phyloP scores from a whole-genome alignment of 768 basidiomycete genomes.

The Psilocybe subaeruginosa region DNA sequence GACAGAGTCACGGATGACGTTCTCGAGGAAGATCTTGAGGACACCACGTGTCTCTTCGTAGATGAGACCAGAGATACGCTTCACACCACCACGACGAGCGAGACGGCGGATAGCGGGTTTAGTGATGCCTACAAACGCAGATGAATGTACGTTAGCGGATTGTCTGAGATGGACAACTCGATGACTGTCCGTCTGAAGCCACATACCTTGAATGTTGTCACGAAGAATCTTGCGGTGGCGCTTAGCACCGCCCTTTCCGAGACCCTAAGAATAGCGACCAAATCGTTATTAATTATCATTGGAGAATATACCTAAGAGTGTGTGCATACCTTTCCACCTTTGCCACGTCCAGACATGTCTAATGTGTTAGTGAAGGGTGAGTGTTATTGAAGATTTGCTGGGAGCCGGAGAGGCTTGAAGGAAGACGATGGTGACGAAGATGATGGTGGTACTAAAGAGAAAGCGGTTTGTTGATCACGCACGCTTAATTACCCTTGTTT shows the following conservation, averaged over 20 bases:
- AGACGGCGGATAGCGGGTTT: slow-evolving; percentile 80
- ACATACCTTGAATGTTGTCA: slow-evolving; percentile 76
- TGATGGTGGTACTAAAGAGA: slow-evolving; percentile 36
- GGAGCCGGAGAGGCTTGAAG: slow-evolving; percentile 2
- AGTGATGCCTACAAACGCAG: slow-evolving; percentile 35
- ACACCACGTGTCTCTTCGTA: slow-evolving; percentile 86
- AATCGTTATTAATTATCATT: not conserved
- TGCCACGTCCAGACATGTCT: slow-evolving; percentile 78
- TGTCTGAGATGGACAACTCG: too few species aligned
- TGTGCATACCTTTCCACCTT: slow-evolving; percentile 68
- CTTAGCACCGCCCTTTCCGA: slow-evolving; percentile 81
- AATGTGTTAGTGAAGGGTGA: slow-evolving; percentile 17
- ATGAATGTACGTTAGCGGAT: not conserved
- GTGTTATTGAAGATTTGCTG: slow-evolving; percentile 8
- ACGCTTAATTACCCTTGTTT: slow-evolving; percentile 42
- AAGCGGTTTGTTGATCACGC: slow-evolving; percentile 37
- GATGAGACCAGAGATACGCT: slow-evolving; percentile 75
- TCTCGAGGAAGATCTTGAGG: slow-evolving; percentile 72
- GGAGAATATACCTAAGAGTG: not conserved
- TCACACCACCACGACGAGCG: slow-evolving; percentile 84
- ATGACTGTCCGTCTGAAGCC: not conserved
- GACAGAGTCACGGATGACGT: slow-evolving; percentile 88
- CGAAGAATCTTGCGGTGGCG: slow-evolving; percentile 82
- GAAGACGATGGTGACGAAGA: slow-evolving; percentile 13
- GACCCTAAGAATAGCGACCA: slow-evolving; percentile 48